Evolutionary conservation across 2,329 filamentous ascomycete genomes (phyloP), one percentile per base, ranked within the genome.

Genomic region (Chrysoporthe deuterocubensis): DNA sequence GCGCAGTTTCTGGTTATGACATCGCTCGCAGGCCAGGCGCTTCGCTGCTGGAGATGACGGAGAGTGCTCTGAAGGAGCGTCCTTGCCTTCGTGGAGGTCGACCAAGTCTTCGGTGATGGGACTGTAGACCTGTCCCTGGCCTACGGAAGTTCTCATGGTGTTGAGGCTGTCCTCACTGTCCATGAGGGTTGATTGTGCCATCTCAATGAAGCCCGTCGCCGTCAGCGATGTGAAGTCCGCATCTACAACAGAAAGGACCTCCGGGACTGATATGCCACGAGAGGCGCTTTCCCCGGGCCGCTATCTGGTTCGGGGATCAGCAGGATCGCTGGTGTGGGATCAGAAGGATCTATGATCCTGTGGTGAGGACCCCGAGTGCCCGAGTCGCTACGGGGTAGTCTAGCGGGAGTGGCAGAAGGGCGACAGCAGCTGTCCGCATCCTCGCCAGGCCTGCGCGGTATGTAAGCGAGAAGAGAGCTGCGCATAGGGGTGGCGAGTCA

Each of bases 1-100:
- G 42, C 59, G 59, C 59, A 61, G 59, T 16, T 61, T 61, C 43
- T 61, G 59, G 59, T 61, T 61, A 9, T 61, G 59, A 42, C 59
- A 61, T 4, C 59, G 59, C 59, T 61, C 59, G 21, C 59, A 61
- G 21, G 59, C 59, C 7, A 61, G 59, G 21, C 59, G 59, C 43
- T 61, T 61, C 3, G 43, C 42, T 32, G 40, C 26, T 18, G 59
- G 59, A 11, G 59, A 61, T 3, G 42, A 61, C 1, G 59, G 42
- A 14, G 59, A 1, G 4, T 48, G 43, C 11, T 61, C 59, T 9
- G 43, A 18, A 4, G 11, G 4, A 14, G 42, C 5, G 43, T 54
- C 26, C 16, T 57, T 57, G 32, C 18, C 32, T n/a, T 48, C 59
- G 21, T 44, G 26, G 2, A 21, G 43, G 26, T 43, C 14, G 42